These are phyloP conservation scores for Pancytospora epiphaga DNA, from an alignment of 371 early-diverging fungal species.

Conservation along the genomic window DNA sequence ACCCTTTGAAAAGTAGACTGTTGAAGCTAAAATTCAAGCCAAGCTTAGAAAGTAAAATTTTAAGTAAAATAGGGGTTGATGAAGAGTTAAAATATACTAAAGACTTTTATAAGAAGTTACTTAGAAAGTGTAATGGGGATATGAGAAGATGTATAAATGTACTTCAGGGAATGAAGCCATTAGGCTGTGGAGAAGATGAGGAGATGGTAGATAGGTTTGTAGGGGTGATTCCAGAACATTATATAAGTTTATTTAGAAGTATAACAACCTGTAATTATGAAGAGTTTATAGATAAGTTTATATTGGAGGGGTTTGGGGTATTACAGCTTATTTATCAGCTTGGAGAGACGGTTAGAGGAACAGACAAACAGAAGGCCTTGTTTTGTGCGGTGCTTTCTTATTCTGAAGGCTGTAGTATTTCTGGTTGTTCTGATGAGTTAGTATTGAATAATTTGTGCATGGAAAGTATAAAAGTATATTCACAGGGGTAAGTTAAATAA, in stretches of 20 bases:
- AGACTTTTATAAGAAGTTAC: conserved; percentile 34
- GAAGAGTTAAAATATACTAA: conserved; percentile 36
- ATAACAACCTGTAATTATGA: conserved; percentile 19
- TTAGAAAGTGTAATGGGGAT: conserved; percentile 48
- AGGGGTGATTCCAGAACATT: conserved; percentile 43
- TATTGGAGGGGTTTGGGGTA: conserved; percentile 48
- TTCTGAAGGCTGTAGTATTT: conserved; percentile 30
- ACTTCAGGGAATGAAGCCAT: conserved; percentile 52
- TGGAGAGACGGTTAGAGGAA: conserved; percentile 10
- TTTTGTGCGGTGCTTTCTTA: conserved; percentile 18
- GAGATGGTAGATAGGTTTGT: conserved; percentile 44
- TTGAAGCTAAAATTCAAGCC: conserved; percentile 48
- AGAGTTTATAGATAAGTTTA: conserved; percentile 30
- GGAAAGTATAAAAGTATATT: conserved; percentile 27
- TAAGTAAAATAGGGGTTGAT: conserved; percentile 42
- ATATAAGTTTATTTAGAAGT: conserved; percentile 35
- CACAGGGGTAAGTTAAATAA: background rate
- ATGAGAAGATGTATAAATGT: conserved; percentile 55
- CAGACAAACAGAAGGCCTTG: conserved; percentile 16
- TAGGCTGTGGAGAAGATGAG: background rate
- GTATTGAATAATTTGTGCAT: conserved; percentile 40
- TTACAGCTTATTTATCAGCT: conserved; percentile 48
- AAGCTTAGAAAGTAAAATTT: background rate
- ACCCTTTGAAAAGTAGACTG: conserved; percentile 58
- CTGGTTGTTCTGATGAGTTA: conserved; percentile 48